Base-by-base conservation (phyloP, 2,329 filamentous ascomycete genomes). In the Aspergillus tanneri region DNA sequence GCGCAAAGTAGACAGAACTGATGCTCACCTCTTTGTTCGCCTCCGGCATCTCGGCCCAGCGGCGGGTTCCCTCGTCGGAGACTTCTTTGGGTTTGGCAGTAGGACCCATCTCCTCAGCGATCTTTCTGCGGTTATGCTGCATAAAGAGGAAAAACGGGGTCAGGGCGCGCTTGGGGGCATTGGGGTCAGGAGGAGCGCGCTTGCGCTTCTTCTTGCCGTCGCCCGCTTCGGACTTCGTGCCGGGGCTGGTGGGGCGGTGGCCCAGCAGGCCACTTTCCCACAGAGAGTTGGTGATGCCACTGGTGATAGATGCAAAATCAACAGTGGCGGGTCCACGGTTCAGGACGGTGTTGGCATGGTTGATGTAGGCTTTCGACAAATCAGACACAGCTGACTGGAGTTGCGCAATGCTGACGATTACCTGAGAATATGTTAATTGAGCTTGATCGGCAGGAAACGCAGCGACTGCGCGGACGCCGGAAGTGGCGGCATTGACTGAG, bases 91-190 rank as follows among this genome's bases (percentile, higher is more conserved):
- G 91, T 68, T 87, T 86, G 6, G 85, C 84, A 50, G 83, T 79
- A n/a, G 82, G 67, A 18, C 87, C 88, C 9, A 95, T 80, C 60
- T 95, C 90, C 25, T 77, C 79, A 48, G 88, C 86, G 59, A 97
- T 93, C 66, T 88, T 86, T 43, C 85, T 81, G 41, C 93, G 87
- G 56, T 90, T 90, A 56, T 87, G 86, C 70, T 95, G 87, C 79
- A 95, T 90, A 77, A 90, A 97, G 52, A 96, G 77, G 77, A 97
- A 96, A 77, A 95, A 96, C 2, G 92, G 90, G 5, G 92, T 97
- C 65, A 96, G 72, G 7, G 92, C 91, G 42, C 91, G 85, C 82
- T 96, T 97, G 51, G 92, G 92, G 5, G 91, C 91, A 70, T 96
- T 95, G 59, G 91, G 91, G 69, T 97, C 92, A 64, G 88, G 85